These are phyloP conservation scores for Niebla homalea DNA, from an alignment of 495 filamentous ascomycete species.

Conservation along the genomic window DNA sequence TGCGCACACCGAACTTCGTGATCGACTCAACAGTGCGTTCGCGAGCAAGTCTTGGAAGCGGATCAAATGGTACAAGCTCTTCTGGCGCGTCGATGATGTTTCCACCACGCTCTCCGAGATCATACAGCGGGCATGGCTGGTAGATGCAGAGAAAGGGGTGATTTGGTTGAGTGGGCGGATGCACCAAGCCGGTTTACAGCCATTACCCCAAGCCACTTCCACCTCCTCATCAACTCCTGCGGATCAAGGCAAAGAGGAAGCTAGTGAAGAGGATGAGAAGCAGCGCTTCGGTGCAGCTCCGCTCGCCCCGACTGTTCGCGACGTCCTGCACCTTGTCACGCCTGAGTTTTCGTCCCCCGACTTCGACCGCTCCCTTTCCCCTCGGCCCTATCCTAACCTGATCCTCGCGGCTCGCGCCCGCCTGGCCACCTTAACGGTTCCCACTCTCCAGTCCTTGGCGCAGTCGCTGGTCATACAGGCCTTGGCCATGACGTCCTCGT, in stretches of 20 bases:
- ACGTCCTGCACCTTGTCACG: constrained; percentile 2
- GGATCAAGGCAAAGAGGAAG: neutral
- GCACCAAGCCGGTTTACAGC: constrained; percentile 47
- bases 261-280: neutral
- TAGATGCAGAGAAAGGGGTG: constrained; percentile 55
- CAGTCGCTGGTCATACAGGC: constrained; percentile 66
- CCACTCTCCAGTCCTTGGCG: constrained; percentile 64
- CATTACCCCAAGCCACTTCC: constrained; percentile 1
- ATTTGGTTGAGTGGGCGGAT: constrained; percentile 75
- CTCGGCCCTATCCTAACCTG: constrained; percentile 28
- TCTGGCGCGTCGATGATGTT: constrained; percentile 90
- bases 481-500: constrained; percentile 49
- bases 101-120: constrained; percentile 66
- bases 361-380: constrained; percentile 5
- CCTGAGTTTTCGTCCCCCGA: constrained; percentile 4
- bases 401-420: constrained; percentile 36
- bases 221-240: constrained; percentile 1
- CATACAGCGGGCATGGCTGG: constrained; percentile 58
- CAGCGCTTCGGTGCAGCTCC: constrained; percentile 2
- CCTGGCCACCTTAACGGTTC: constrained; percentile 51
- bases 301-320: constrained; percentile 4
- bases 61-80: constrained; percentile 85
- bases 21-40: constrained; percentile 63
- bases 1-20: constrained; percentile 71
- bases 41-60: constrained; percentile 54